A percentile compares a stretch with the other conserved stretches of the same genome.
phyloP scores from a whole-genome alignment of 176 grass and related monocot genomes.

The Zoysia pacifica region DNA sequence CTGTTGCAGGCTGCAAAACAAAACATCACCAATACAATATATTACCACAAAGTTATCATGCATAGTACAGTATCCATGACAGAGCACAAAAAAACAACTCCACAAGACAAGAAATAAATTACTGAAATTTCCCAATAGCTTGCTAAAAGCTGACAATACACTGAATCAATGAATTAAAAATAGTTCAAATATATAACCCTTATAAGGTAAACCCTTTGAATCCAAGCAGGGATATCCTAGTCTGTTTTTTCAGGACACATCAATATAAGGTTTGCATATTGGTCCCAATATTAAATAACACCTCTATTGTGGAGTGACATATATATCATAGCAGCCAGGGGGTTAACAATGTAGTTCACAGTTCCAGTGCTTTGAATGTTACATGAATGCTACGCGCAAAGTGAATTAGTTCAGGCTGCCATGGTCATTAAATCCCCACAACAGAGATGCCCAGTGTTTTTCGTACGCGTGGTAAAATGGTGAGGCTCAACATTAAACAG shows the following conservation, averaged over 20 bases:
- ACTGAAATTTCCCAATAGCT: not conserved
- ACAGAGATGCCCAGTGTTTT: not conserved
- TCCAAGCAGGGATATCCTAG: not conserved
- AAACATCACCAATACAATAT: constrained; percentile 6
- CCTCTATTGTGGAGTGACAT: not conserved
- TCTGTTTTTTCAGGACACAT: not conserved
- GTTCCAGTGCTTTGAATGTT: not conserved
- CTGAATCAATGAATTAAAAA: not conserved
- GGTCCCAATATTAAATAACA: not conserved
- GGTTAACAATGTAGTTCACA: not conserved
- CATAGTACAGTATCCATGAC: constrained; percentile 1
- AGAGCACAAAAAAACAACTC: not conserved
- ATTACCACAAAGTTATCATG: constrained; percentile 3
- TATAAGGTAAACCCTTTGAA: not conserved
- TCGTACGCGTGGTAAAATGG: not conserved
- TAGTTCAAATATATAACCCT: not conserved
- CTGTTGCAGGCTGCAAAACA: constrained; percentile 68
- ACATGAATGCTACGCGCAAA: not conserved
- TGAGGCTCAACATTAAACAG: not conserved
- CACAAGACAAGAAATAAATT: not conserved
- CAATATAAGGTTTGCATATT: not conserved
- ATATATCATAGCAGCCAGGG: not conserved
- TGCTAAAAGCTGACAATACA: not conserved
- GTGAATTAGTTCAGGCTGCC: not conserved
- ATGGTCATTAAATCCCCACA: not conserved